Evolutionary conservation across 2,329 filamentous ascomycete genomes (phyloP).

Genomic region (Colletotrichum sp.): DNA sequence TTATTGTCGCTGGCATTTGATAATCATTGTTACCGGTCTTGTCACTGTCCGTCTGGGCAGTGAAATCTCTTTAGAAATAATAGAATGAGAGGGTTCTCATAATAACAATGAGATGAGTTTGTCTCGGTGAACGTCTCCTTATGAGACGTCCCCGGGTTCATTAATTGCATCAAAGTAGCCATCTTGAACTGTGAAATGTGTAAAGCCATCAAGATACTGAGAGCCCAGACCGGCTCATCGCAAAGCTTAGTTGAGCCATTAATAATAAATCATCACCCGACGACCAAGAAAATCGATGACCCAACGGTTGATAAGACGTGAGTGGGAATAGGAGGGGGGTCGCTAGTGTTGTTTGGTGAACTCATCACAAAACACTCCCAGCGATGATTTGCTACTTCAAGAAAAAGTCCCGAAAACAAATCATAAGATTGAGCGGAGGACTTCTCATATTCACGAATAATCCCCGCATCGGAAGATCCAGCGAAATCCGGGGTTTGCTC

Average conservation of each 20-base stretch:
- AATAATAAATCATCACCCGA: neutral
- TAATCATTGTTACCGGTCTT: too few species aligned
- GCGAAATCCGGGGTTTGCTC: neutral
- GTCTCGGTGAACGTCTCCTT: too few species aligned
- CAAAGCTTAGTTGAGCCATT: too few species aligned
- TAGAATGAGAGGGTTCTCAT: neutral
- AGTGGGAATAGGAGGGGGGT: too few species aligned
- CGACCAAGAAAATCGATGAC: neutral
- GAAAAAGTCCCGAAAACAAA: neutral
- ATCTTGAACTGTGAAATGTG: neutral
- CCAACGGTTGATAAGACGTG: fast-evolving
- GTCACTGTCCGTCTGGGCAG: neutral
- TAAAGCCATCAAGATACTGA: too few species aligned
- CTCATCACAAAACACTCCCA: neutral
- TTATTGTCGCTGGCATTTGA: too few species aligned
- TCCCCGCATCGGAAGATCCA: neutral
- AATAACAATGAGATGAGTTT: neutral
- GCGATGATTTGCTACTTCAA: neutral
- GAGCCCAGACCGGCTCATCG: too few species aligned
- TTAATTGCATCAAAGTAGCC: too few species aligned
- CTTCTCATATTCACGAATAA: fast-evolving
- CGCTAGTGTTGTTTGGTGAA: neutral
- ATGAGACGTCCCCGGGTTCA: too few species aligned
- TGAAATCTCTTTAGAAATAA: neutral
- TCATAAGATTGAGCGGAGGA: fast-evolving